A percentile compares a stretch with the other conserved stretches of the same genome.
phyloP scores from a whole-genome alignment of 1,284 basidiomycete genomes.

The Sporisorium iseilematis-ciliati region DNA sequence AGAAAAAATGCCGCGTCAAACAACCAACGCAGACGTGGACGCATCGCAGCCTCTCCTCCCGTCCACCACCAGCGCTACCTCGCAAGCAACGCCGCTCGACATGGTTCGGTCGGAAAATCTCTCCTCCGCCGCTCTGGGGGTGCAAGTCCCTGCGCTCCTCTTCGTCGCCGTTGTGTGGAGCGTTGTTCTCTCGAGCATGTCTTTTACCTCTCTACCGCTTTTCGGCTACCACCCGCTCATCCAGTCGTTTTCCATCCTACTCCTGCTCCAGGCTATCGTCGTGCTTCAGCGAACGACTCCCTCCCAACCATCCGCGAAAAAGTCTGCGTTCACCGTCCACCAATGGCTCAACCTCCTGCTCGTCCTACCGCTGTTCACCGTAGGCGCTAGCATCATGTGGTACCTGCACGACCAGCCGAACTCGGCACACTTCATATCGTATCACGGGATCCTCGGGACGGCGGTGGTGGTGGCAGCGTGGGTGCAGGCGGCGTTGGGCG shows the following conservation, averaged over 20 bases:
- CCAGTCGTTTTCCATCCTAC: slow-evolving; percentile 51
- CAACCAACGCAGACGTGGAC: not conserved
- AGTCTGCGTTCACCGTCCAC: slow-evolving; percentile 40
- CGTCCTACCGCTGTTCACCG: slow-evolving; percentile 56
- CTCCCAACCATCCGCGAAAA: slow-evolving; percentile 25
- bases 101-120: slow-evolving; percentile 42
- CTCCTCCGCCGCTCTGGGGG: slow-evolving; percentile 4
- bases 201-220: slow-evolving; percentile 35
- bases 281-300: slow-evolving; percentile 54
- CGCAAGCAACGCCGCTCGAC: slow-evolving; percentile 8
- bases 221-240: slow-evolving; percentile 62
- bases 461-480: slow-evolving; percentile 42
- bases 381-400: slow-evolving; percentile 60
- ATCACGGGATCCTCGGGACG: slow-evolving; percentile 57
- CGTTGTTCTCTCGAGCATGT: slow-evolving; percentile 39
- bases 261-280: slow-evolving; percentile 53
- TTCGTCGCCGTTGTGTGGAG: slow-evolving; percentile 56
- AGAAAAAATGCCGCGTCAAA: not conserved
- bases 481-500: slow-evolving; percentile 56
- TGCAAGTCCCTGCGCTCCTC: slow-evolving; percentile 34
- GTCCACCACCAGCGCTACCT: not conserved
- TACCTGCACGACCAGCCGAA: slow-evolving; percentile 55
- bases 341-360: slow-evolving; percentile 50
- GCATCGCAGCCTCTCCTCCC: slow-evolving; percentile 19
- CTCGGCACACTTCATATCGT: slow-evolving; percentile 52